A percentile compares a stretch with the other conserved stretches of the same genome.
These are phyloP conservation scores for Lentinula sp. DNA, from an alignment of 768 basidiomycete species.

Conservation along the genomic window DNA sequence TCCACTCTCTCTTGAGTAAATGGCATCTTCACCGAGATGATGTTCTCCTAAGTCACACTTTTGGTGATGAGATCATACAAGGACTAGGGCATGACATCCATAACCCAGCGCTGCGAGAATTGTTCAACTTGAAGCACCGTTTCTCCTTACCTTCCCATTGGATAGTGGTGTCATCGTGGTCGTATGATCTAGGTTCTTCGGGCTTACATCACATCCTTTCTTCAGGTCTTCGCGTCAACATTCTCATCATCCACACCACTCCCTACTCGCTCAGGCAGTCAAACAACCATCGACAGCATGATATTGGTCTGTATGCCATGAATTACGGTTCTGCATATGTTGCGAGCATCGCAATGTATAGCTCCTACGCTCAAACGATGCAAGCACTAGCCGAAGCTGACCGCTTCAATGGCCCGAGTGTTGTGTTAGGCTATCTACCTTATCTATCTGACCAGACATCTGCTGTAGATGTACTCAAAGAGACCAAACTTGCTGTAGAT, in stretches of 20 bases:
- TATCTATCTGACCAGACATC: slow-evolving; percentile 51
- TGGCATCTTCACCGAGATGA: slow-evolving; percentile 58
- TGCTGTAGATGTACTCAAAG: slow-evolving; percentile 62
- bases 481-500: slow-evolving; percentile 74
- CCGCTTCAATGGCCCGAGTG: slow-evolving; percentile 59
- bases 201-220: slow-evolving; percentile 70
- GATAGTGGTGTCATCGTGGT: slow-evolving; percentile 80
- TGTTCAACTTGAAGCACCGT: slow-evolving; percentile 36
- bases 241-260: slow-evolving; percentile 65
- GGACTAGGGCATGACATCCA: slow-evolving; percentile 25
- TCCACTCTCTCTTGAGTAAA: slow-evolving; percentile 46
- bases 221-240: slow-evolving; percentile 66
- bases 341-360: slow-evolving; percentile 68
- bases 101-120: slow-evolving; percentile 22
- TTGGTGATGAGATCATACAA: slow-evolving; percentile 36
- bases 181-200: slow-evolving; percentile 69
- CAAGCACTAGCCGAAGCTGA: slow-evolving; percentile 71
- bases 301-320: slow-evolving; percentile 75
- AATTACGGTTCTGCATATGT: slow-evolving; percentile 77
- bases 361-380: slow-evolving; percentile 70
- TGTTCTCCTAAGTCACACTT: slow-evolving; percentile 25
- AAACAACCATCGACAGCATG: slow-evolving; percentile 60
- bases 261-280: slow-evolving; percentile 56
- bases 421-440: slow-evolving; percentile 71
- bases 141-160: slow-evolving; percentile 52